phyloP scores from a whole-genome alignment of 192 early-diverging fungal genomes.

The Helicostylum pulchrum region DNA sequence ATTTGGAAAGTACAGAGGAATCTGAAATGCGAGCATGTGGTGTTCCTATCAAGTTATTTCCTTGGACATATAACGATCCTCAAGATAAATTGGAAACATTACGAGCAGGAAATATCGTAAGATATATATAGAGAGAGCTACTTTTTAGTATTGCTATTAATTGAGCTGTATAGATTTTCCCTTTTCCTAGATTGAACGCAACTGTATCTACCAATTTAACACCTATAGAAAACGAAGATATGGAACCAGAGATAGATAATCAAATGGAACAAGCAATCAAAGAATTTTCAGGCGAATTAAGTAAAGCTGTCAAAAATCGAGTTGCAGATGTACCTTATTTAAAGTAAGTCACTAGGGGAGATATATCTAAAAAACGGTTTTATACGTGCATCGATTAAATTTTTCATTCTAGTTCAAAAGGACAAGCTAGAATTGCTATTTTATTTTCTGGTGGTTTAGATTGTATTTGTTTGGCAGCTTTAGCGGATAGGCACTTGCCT shows the following conservation, averaged over 20 bases:
- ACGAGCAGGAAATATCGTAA: not conserved
- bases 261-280: constrained; percentile 42
- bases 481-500: constrained; percentile 72
- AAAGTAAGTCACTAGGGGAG: constrained; percentile 24
- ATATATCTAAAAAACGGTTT: not conserved
- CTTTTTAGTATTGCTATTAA: not conserved
- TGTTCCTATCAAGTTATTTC: not conserved
- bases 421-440: constrained; percentile 61
- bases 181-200: constrained; percentile 46
- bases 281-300: constrained; percentile 35
- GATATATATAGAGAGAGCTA: too few species aligned
- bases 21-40: not conserved
- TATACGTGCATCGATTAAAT: not conserved
- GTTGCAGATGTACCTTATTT: constrained; percentile 49
- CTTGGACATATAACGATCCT: constrained; percentile 1
- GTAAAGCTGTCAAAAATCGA: constrained; percentile 44
- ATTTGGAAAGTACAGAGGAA: constrained; percentile 29
- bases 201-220: constrained; percentile 27
- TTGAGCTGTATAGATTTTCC: constrained; percentile 29
- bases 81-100: constrained; percentile 1
- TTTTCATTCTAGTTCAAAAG: constrained; percentile 20
- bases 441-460: constrained; percentile 95
- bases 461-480: constrained; percentile 84
- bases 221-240: constrained; percentile 18
- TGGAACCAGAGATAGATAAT: constrained; percentile 31